Evolutionary conservation across 129 eudicot genomes (phyloP).

Genomic region (Chrysanthemum seticuspe): DNA sequence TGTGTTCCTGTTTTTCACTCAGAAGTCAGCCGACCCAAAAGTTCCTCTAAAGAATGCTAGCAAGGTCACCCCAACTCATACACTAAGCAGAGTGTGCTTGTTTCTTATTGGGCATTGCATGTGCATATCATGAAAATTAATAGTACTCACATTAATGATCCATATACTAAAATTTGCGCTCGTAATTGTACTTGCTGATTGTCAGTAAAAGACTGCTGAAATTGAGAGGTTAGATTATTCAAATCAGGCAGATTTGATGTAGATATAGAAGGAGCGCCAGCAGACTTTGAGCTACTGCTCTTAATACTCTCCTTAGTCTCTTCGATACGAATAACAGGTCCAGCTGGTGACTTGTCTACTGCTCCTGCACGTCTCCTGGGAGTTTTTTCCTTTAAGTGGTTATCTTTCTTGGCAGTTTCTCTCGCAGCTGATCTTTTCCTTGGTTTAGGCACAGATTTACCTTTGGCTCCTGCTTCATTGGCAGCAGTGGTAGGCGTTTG

Average conservation of each 20-base stretch:
- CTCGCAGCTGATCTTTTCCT: conserved; percentile 62
- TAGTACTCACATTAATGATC: conserved; percentile 79
- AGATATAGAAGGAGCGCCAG: conserved; percentile 36
- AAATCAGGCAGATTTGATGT: conserved; percentile 55
- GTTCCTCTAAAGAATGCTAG: too few relatives aligned
- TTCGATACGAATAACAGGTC: conserved; percentile 31
- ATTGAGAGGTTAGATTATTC: conserved; percentile 44
- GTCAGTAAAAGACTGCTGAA: conserved; percentile 83
- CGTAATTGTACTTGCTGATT: conserved; percentile 88
- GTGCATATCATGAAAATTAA: conserved; percentile 12
- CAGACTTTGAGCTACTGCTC: conserved; percentile 32
- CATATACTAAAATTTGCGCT: conserved; percentile 94
- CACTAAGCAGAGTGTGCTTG: too few relatives aligned
- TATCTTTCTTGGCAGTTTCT: conserved; percentile 54
- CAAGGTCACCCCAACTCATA: too few relatives aligned
- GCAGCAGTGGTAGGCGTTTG: conserved; percentile 29
- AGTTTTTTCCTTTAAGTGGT: conserved; percentile 38
- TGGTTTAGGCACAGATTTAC: conserved; percentile 56
- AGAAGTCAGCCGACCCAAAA: too few relatives aligned
- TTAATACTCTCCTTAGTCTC: conserved; percentile 31
- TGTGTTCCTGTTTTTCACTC: too few relatives aligned
- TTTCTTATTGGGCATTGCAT: neutral
- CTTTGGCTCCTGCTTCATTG: conserved; percentile 39
- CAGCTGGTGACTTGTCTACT: conserved; percentile 37
- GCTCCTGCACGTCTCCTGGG: conserved; percentile 30